These are phyloP conservation scores for Penicillium sp. DNA, from an alignment of 2,329 filamentous ascomycete genomes.

Conservation along the genomic window DNA sequence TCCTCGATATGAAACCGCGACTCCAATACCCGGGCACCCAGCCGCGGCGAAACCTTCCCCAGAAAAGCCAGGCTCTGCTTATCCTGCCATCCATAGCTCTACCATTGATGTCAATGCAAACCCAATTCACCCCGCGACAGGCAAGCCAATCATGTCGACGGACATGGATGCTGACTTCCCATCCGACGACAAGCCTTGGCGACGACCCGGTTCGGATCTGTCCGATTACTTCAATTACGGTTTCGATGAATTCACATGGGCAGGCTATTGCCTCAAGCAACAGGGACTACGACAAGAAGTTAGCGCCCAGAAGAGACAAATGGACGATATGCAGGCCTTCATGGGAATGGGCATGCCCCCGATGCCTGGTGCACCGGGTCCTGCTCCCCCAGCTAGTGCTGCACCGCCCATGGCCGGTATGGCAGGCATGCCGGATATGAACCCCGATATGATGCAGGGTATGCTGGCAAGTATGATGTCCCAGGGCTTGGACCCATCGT, in stretches of 20 bases:
- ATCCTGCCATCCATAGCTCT: conserved; percentile 68
- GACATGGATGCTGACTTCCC: conserved; percentile 74
- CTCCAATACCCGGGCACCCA: conserved; percentile 31
- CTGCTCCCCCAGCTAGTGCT: conserved; percentile 29
- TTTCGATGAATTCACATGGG: conserved; percentile 98
- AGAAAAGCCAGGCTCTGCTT: conserved; percentile 60
- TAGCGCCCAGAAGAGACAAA: conserved; percentile 72
- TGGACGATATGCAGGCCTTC: conserved; percentile 62
- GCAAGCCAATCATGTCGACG: conserved; percentile 78
- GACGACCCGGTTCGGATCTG: conserved; percentile 87
- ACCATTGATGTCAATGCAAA: conserved; percentile 81
- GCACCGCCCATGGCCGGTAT: conserved; percentile 38
- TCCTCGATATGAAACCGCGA: conserved; percentile 34
- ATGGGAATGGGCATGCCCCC: conserved; percentile 53
- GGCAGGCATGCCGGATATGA: conserved; percentile 52
- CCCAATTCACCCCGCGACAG: conserved; percentile 69
- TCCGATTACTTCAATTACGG: conserved; percentile 99
- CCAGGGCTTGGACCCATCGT: conserved; percentile 53
- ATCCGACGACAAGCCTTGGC: conserved; percentile 86
- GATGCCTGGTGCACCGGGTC: conserved; percentile 40
- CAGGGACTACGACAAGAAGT: conserved; percentile 74
- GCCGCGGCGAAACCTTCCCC: conserved; percentile 32
- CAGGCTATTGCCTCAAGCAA: conserved; percentile 87
- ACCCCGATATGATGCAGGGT: conserved; percentile 58
- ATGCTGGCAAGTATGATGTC: conserved; percentile 58